A percentile compares a stretch with the other conserved stretches of the same genome.
Evolutionary conservation across 306 rosid genomes (phyloP).

Genomic region (Mimosa pudica): DNA sequence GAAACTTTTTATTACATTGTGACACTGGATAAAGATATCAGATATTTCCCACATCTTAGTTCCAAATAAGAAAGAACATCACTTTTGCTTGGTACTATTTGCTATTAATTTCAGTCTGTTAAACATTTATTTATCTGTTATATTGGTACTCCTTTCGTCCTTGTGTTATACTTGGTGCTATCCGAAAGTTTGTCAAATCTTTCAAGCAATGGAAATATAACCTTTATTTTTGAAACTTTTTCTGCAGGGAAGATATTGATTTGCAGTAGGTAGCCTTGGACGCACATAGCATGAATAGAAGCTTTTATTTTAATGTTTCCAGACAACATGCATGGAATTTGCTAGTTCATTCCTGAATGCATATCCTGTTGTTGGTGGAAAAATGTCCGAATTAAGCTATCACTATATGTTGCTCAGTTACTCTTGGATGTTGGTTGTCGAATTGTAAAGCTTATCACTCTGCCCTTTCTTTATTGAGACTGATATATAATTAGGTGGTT

Average conservation of each 20-base stretch:
- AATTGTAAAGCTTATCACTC: background rate
- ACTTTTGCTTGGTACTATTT: conserved; percentile 6
- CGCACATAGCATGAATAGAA: conserved; percentile 18
- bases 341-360: background rate
- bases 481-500: background rate
- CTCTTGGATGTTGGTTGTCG: background rate
- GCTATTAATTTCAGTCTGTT: background rate
- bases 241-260: conserved; percentile 65
- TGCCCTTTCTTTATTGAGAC: background rate
- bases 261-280: background rate
- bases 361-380: background rate
- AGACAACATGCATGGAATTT: background rate
- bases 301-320: background rate
- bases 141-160: background rate
- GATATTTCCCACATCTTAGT: background rate
- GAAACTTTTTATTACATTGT: background rate
- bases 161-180: conserved; percentile 1
- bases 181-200: background rate
- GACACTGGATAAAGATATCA: background rate
- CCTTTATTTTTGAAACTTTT: conserved; percentile 2
- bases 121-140: background rate
- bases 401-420: background rate
- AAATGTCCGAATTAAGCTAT: background rate
- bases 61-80: background rate
- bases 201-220: conserved; percentile 27